phyloP scores from a whole-genome alignment of 495 filamentous ascomycete species.

The Amniculicola lignicola region DNA sequence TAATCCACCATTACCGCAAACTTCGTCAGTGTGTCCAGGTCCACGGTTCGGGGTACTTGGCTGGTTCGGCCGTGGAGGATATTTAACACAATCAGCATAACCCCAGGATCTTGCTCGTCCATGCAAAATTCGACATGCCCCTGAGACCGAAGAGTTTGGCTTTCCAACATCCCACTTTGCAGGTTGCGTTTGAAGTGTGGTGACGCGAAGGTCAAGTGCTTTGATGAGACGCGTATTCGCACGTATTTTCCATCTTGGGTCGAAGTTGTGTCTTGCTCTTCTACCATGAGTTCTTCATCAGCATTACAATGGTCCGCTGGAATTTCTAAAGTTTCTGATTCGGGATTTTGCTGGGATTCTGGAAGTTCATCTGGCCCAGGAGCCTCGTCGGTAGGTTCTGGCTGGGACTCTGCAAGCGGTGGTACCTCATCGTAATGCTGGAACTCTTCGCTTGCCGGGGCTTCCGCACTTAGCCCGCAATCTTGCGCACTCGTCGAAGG shows the following conservation, averaged over 20 bases:
- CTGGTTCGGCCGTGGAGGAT: conserved; percentile 3
- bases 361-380: no score
- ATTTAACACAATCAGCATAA: conserved; percentile 1
- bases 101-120: not conserved
- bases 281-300: no score
- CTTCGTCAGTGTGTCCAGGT: conserved; percentile 8
- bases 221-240: conserved; percentile 9
- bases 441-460: no score
- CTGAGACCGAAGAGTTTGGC: conserved; percentile 1
- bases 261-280: no score
- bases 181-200: conserved; percentile 8
- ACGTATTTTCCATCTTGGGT: not conserved
- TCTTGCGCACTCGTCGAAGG: no score
- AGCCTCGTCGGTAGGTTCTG: no score
- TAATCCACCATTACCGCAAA: conserved; percentile 3
- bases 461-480: no score
- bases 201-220: conserved; percentile 2
- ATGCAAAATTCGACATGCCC: conserved; percentile 3
- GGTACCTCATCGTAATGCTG: no score
- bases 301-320: no score
- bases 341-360: no score
- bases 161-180: not conserved
- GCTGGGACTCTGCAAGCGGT: no score
- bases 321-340: no score
- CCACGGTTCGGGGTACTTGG: not conserved